A percentile compares a stretch with the other conserved stretches of the same genome.
Conservation (phyloP, 2,329 filamentous ascomycete genomes). For the Spiromastix sp. region DNA sequence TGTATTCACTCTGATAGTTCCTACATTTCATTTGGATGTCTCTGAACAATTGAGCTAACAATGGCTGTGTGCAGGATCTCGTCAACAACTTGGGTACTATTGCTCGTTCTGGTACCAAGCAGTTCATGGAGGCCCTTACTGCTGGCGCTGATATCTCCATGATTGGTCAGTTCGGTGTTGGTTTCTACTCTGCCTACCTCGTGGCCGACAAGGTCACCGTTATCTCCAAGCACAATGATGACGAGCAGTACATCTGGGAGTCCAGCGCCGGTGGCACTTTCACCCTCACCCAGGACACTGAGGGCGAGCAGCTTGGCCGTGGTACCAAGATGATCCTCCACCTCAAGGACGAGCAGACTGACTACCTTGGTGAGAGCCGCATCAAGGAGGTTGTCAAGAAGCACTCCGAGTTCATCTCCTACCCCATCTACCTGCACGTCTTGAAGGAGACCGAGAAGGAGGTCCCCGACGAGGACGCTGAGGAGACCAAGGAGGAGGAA, state of each 20-base stretch:
- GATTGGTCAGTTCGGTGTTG: constrained; percentile 99
- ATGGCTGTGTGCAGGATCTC: constrained; percentile 60
- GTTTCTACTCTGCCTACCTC: constrained; percentile 99
- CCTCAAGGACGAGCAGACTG: constrained; percentile 97
- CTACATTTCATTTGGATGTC: background rate
- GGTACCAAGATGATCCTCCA: constrained; percentile 97
- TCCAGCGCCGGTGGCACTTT: constrained; percentile 96
- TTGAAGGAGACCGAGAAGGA: constrained; percentile 98
- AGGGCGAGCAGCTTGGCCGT: constrained; percentile 81
- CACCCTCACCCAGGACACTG: constrained; percentile 80
- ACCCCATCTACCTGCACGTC: constrained; percentile 99
- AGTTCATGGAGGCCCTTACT: constrained; percentile 99
- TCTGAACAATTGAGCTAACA: constrained; percentile 17
- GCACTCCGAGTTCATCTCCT: constrained; percentile 99
- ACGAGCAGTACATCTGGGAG: constrained; percentile 99
- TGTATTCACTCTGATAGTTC: constrained; percentile 33
- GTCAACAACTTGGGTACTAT: constrained; percentile 99
- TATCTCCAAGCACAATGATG: constrained; percentile 98
- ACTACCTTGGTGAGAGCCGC: constrained; percentile 97
- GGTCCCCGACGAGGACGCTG: constrained; percentile 90
- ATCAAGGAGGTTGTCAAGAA: constrained; percentile 99
- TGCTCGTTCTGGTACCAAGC: constrained; percentile 97
- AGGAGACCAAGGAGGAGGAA: constrained; percentile 53
- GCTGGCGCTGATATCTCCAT: constrained; percentile 99
- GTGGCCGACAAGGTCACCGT: constrained; percentile 95